Conservation (phyloP, 768 basidiomycete species). For the Pulveroboletus sp. region DNA sequence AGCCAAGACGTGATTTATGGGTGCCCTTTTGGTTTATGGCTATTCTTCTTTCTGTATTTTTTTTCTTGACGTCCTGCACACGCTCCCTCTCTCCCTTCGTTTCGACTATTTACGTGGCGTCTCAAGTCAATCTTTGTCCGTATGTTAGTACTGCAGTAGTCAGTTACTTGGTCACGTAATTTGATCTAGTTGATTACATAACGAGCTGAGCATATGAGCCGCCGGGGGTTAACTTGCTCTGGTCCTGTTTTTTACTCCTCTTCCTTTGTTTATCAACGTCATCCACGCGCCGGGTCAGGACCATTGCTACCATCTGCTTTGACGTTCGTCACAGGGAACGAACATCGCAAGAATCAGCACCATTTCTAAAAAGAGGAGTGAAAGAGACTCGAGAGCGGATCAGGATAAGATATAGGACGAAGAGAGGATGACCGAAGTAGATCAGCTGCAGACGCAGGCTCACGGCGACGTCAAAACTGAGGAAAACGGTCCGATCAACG, state of each 20-base stretch:
- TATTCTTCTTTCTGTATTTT: neutral
- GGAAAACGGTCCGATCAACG: conserved; percentile 64
- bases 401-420: neutral
- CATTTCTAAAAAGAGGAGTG: neutral
- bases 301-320: neutral
- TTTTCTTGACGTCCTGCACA: neutral
- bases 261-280: neutral
- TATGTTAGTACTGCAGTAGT: neutral
- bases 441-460: conserved; percentile 5
- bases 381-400: neutral
- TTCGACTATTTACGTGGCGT: neutral
- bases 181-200: conserved; percentile 10
- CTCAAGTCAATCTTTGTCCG: neutral
- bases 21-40: neutral
- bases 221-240: no score
- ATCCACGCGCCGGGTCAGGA: neutral
- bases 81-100: neutral
- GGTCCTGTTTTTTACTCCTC: neutral
- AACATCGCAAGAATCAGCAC: neutral
- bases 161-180: neutral
- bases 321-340: neutral
- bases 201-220: neutral
- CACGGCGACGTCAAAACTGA: conserved; percentile 50
- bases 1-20: neutral
- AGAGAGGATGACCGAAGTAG: conserved; percentile 10